Base-by-base conservation (phyloP, 805 yeast species). In the Barnettozyma californica region DNA sequence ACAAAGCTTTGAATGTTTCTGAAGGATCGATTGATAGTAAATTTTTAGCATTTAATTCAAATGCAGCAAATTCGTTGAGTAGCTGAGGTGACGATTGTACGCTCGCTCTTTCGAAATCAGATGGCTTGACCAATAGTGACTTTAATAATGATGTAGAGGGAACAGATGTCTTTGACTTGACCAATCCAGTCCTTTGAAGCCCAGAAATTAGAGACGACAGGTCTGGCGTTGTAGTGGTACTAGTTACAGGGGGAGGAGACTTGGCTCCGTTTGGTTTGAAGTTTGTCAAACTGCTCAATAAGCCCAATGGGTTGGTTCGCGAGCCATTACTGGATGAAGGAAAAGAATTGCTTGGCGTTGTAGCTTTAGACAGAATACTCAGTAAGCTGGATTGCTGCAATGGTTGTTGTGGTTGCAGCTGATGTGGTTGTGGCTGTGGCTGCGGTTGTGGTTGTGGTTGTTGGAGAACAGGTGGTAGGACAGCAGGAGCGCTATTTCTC, bases 1-100 rank as follows among this genome's bases (percentile, higher is more conserved):
- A 50, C 8, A 59, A 38, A 6, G 37, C 3, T 1, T 38, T 44
- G 39, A 55, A 61, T 1, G 53, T 25, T 69, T 65, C n/a, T 70
- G 79, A 62, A 78, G 85, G 31, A 84, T 68, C 47, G 63, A 59
- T 35, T 52, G 64, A 37, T 56, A 62, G 48, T 58, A 63, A 58
- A 29, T 51, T 53, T 58, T 63, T 62, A 25, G 64, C 58, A 20
- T 58, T 57, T 33, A 65, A 58, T 19, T 69, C 58, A 51, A 62
- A 60, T 19, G 52, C 31, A 9, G 53, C 34, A 9, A 64, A 50
- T 18, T 41, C 58, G 54, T 16, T 48, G 26, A 23, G 9, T 38
- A 18, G 23, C 38, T 23, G 18, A 14, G 26, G 13, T 46, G 35
- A 39, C 45, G 29, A 9, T 38, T 31, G 13, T 2, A 23, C 13